Evolutionary conservation across 1,284 basidiomycete genomes (phyloP), one percentile per base, ranked within the genome.

Genomic region (Leucocoprinus gongylophorus): DNA sequence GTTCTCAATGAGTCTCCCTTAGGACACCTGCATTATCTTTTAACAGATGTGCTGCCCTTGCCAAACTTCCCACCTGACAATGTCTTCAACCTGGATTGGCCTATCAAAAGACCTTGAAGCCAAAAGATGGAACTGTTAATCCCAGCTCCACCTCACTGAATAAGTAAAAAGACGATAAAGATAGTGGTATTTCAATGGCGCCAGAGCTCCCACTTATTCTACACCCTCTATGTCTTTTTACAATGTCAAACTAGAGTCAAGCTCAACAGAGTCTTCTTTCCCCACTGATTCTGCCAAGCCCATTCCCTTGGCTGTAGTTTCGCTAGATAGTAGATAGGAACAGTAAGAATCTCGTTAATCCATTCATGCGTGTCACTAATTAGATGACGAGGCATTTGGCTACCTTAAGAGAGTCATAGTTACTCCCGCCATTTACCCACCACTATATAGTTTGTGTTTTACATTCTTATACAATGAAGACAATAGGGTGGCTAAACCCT

Each of bases 181-280:
- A 74, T 79, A 79, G 77, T 78, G 76, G 75, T 79, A 79, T 79
- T 78, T 79, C 77, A 79, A 71, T 64, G 71, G 71, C 68, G 70
- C 73, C 70, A 66, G 70, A 76, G 71, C 76, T 79, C 75, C 78
- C 76, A 76, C 77, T 77, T 78, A 80, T 79, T 66, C 78, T 80
- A 79, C 75, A 73, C 74, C 76, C 76, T 72, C 71, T 76, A 78
- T 78, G 75, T 79, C 78, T 78, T 75, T 76, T 78, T 72, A 79
- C 76, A 79, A 75, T 78, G 75, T 75, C 76, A 79, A 75, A 79
- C 76, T 78, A 78, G 74, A 76, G 75, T 77, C 75, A 77, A 77
- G 75, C 75, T 77, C 75, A 77, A 77, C 75, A 78, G 75, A 74
- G 75, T 78, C 76, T 79, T 79, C 77, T 79, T 78, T 78, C 74